Conservation (phyloP, 2,329 filamentous ascomycete genomes). For the Penicillium frequentans region DNA sequence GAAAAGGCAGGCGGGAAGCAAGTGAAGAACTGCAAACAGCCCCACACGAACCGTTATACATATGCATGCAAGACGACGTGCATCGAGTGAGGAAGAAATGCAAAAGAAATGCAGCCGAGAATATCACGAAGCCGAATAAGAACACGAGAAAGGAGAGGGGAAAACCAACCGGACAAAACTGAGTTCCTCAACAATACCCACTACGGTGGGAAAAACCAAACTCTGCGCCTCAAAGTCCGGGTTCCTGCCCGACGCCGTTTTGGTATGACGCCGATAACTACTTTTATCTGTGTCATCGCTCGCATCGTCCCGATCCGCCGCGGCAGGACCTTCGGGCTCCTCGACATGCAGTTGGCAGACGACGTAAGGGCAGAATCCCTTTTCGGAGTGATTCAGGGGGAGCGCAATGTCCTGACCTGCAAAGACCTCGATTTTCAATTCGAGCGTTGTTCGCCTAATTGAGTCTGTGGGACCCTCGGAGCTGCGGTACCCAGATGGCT, state of each 20-base stretch:
- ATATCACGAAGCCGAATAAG: background rate
- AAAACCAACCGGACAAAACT: slow-evolving; percentile 70
- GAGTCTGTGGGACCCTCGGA: slow-evolving; percentile 30
- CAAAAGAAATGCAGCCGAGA: background rate
- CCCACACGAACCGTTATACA: background rate
- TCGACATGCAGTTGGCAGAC: slow-evolving; percentile 82
- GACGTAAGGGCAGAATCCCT: slow-evolving; percentile 70
- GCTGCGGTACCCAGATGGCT: slow-evolving; percentile 71
- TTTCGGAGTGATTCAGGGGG: slow-evolving; percentile 55
- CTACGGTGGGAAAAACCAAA: slow-evolving; percentile 58
- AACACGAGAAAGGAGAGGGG: slow-evolving; percentile 5
- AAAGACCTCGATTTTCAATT: slow-evolving; percentile 70
- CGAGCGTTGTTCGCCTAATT: slow-evolving; percentile 56
- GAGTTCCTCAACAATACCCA: slow-evolving; percentile 65
- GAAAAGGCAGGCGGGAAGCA: background rate
- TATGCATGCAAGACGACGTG: background rate
- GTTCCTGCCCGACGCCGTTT: slow-evolving; percentile 57
- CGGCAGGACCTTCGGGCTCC: slow-evolving; percentile 53
- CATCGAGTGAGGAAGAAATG: background rate
- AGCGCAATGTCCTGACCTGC: slow-evolving; percentile 76
- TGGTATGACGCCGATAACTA: slow-evolving; percentile 61
- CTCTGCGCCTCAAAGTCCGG: slow-evolving; percentile 64
- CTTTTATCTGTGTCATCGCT: slow-evolving; percentile 42
- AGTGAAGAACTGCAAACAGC: background rate
- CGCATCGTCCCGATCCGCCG: slow-evolving; percentile 47